phyloP scores from a whole-genome alignment of 352 stramenopile species.

The Phytophthora quininea region DNA sequence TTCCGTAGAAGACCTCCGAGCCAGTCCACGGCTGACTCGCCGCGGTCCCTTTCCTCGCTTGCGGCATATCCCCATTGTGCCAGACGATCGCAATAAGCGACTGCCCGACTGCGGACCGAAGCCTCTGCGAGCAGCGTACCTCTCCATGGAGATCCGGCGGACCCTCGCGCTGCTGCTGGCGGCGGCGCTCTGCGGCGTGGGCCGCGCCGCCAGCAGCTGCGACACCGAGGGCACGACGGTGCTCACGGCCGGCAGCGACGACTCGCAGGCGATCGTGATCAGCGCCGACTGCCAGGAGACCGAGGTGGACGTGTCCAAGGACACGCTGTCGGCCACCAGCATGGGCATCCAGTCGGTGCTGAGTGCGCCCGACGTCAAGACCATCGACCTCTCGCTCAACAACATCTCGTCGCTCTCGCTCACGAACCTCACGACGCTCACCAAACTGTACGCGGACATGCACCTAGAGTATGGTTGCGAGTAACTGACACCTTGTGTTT shows the following conservation, averaged over 20 bases:
- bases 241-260: conserved; percentile 41
- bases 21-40: conserved; percentile 32
- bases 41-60: conserved; percentile 18
- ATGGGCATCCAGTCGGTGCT: conserved; percentile 55
- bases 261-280: conserved; percentile 42
- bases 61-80: conserved; percentile 21
- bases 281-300: conserved; percentile 39
- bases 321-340: conserved; percentile 41
- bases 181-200: conserved; percentile 2
- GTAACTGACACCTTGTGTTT: not conserved
- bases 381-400: conserved; percentile 57
- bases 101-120: not conserved
- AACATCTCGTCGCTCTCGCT: conserved; percentile 50
- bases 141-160: no score
- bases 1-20: conserved; percentile 18
- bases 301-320: conserved; percentile 36
- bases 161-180: conserved; percentile 7
- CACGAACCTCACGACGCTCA: conserved; percentile 31
- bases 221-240: conserved; percentile 44
- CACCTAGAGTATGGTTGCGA: no score
- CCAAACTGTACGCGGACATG: conserved; percentile 26
- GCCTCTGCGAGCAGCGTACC: not conserved
- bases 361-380: conserved; percentile 52
- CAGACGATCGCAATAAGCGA: not conserved
- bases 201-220: conserved; percentile 27